Base-by-base conservation (phyloP, 495 filamentous ascomycete genomes). In the Penicillium riverlandense region DNA sequence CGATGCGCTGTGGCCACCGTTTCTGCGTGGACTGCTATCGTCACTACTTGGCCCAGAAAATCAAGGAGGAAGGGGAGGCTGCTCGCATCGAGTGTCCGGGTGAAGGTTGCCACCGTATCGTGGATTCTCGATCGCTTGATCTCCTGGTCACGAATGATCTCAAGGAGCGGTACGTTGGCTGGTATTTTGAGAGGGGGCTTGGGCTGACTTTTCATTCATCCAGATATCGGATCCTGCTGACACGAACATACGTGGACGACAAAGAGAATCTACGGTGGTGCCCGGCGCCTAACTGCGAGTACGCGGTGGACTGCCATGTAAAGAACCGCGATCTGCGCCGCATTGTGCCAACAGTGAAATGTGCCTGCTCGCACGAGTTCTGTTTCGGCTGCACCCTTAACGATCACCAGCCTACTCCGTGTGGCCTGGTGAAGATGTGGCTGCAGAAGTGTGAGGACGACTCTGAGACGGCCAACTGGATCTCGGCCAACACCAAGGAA, bases 391-490 rank as follows among this genome's bases (percentile, higher is more conserved):
- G 92, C 65, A 79, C 84, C n/a, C 66, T 88, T 36, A 82, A 72
- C 55, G 92, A 98, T 59, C 92, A 98, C 51, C 92, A 95, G 54
- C 92, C 92, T 15, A 83, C 91, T 4, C 92, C 92, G 0, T 98
- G 92, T 58, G 75, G 80, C 28, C 70, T 96, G 37, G 90, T 97
- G 16, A 96, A 94, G 75, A 86, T 81, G 64, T 98, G 92, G 92
- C 63, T 97, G 11, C 90, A 97, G 73, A 98, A 98, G 58, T 98
- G 92, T 63, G 94, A 91, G 51, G 92, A 98, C 56, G 92, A 98
- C 58, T 95, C 89, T 2, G 92, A 98, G 61, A 98, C 92, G 1
- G 90, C 92, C 7, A 98, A 98, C 67, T 98, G 92, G 92, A 98
- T 98, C 44, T 96, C 92, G 0, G 92, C 92, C 33, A 95, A 98